Percentiles rank a stretch among this genome's conserved stretches.
These are phyloP conservation scores for Sporothrix brunneoviolacea DNA, from an alignment of 2,329 filamentous ascomycete species.

Conservation along the genomic window DNA sequence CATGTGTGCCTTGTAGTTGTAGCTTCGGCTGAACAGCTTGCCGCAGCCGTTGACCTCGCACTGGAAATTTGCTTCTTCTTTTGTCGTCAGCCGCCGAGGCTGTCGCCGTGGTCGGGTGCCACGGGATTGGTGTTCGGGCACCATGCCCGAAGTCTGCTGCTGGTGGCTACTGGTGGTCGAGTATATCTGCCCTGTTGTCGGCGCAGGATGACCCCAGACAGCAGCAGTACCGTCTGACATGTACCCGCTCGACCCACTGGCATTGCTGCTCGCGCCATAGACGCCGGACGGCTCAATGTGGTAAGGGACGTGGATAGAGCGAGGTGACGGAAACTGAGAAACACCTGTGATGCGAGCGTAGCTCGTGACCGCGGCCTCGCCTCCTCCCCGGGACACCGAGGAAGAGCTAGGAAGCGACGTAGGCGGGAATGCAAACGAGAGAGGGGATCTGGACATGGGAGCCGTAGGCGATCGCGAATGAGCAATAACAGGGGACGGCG, in stretches of 20 bases:
- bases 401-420: conserved; percentile 18
- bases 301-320: conserved; percentile 30
- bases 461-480: conserved; percentile 24
- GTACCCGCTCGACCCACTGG: conserved; percentile 25
- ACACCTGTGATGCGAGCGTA: conserved; percentile 31
- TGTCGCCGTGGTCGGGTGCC: conserved; percentile 28
- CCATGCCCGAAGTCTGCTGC: background rate
- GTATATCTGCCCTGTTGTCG: conserved; percentile 4
- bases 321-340: conserved; percentile 36
- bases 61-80: conserved; percentile 63
- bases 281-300: conserved; percentile 20
- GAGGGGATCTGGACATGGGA: conserved; percentile 25
- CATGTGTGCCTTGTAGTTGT: conserved; percentile 83
- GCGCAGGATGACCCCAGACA: conserved; percentile 29
- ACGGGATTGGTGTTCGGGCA: background rate
- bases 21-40: conserved; percentile 73
- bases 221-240: conserved; percentile 31
- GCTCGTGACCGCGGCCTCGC: conserved; percentile 29
- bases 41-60: conserved; percentile 66
- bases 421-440: conserved; percentile 24
- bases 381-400: conserved; percentile 32
- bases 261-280: conserved; percentile 22
- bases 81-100: conserved; percentile 51
- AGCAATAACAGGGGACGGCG: conserved; percentile 9
- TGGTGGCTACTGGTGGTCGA: conserved; percentile 1